These are phyloP conservation scores for Huntiella abstrusa DNA, from an alignment of 2,329 filamentous ascomycete genomes.

Conservation along the genomic window DNA sequence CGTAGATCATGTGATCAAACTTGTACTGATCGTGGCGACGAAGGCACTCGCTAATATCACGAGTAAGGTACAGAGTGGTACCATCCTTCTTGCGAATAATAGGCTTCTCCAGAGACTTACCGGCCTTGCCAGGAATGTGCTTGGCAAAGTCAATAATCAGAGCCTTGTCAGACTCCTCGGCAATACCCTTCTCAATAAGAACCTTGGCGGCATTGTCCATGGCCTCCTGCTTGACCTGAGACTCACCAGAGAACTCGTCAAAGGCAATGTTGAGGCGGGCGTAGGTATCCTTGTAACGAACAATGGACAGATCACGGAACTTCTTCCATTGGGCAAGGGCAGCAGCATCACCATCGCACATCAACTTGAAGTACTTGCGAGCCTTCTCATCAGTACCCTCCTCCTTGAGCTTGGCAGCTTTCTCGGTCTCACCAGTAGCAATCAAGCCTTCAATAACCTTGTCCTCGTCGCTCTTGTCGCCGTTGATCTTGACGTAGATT, in stretches of 20 bases:
- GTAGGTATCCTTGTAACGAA: constrained; percentile 48
- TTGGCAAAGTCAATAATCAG: constrained; percentile 54
- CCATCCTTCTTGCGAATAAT: constrained; percentile 57
- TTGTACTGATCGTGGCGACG: constrained; percentile 42
- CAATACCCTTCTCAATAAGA: constrained; percentile 45
- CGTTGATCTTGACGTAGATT: constrained; percentile 64
- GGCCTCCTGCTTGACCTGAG: constrained; percentile 45
- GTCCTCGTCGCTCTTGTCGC: constrained; percentile 46
- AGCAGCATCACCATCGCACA: constrained; percentile 46
- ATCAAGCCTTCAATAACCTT: constrained; percentile 41
- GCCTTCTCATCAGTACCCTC: constrained; percentile 54
- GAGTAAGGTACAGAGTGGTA: constrained; percentile 58
- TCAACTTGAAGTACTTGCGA: constrained; percentile 50
- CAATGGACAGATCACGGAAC: constrained; percentile 49
- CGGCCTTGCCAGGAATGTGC: constrained; percentile 44
- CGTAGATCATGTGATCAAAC: constrained; percentile 68
- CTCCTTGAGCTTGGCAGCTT: constrained; percentile 24
- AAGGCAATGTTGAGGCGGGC: constrained; percentile 52
- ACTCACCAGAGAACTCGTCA: constrained; percentile 58
- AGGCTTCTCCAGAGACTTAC: constrained; percentile 50
- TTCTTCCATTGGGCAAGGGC: constrained; percentile 44
- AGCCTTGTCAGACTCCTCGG: constrained; percentile 52
- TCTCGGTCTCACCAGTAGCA: constrained; percentile 22
- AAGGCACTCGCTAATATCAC: constrained; percentile 58
- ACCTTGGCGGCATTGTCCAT: constrained; percentile 46